These are phyloP conservation scores for Luffa acutangula DNA, from an alignment of 306 rosid genomes.

Conservation along the genomic window DNA sequence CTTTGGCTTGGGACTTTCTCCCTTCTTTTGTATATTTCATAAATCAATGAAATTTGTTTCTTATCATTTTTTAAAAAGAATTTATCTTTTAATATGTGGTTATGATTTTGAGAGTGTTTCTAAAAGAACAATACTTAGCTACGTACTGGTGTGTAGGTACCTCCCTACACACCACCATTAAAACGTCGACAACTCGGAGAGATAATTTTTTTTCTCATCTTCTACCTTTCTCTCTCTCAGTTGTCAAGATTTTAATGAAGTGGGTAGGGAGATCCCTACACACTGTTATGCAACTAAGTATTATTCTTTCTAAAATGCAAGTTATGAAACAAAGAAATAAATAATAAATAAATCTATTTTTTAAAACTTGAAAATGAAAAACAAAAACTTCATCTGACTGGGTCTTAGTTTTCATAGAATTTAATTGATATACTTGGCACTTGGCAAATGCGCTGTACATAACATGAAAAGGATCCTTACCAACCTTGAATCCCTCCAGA, in stretches of 20 bases:
- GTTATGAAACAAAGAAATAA: neutral
- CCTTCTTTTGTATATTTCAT: neutral
- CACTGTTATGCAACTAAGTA: too few relatives aligned
- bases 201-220: too few relatives aligned
- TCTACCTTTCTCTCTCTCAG: too few relatives aligned
- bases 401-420: neutral
- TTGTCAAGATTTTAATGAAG: too few relatives aligned
- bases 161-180: too few relatives aligned
- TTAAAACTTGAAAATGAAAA: too few relatives aligned
- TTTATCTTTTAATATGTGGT: neutral
- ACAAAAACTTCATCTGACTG: neutral
- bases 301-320: neutral
- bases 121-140: neutral
- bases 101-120: neutral
- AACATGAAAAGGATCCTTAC: neutral
- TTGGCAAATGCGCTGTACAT: neutral
- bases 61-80: too few relatives aligned
- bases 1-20: neutral
- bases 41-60: too few relatives aligned
- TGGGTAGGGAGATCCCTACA: too few relatives aligned
- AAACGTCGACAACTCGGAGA: too few relatives aligned
- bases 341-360: neutral
- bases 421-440: neutral
- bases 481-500: neutral
- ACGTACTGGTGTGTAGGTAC: too few relatives aligned